Conservation (phyloP, 163 green algal genomes). For the Scenedesmus sp. region DNA sequence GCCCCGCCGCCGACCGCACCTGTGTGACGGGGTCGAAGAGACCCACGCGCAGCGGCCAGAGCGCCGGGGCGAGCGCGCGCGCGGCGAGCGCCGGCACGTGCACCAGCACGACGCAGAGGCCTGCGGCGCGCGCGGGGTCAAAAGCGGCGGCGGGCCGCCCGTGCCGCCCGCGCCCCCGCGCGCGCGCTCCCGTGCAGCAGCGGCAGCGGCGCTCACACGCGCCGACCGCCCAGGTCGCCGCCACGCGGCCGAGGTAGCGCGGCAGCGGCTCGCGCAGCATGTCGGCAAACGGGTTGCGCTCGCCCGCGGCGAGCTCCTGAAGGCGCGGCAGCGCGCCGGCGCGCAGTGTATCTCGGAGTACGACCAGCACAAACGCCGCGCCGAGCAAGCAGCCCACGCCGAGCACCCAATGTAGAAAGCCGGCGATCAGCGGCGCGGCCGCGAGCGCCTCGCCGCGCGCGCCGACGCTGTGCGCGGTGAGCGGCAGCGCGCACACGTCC, state of each 20-base stretch:
- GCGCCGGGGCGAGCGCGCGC: constrained; percentile 34
- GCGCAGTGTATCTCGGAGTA: constrained; percentile 61
- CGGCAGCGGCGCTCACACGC: constrained; percentile 26
- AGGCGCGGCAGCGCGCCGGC: constrained; percentile 71
- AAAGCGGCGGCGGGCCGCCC: constrained; percentile 1
- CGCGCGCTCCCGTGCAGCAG: not conserved
- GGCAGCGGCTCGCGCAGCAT: constrained; percentile 60
- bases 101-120: constrained; percentile 66
- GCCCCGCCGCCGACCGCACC: not conserved
- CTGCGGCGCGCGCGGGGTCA: not conserved
- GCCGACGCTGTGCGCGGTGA: constrained; percentile 46
- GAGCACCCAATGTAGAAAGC: constrained; percentile 70
- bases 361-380: constrained; percentile 59
- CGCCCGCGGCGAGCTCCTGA: constrained; percentile 64
- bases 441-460: constrained; percentile 43
- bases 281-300: constrained; percentile 70
- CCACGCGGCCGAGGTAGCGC: constrained; percentile 55
- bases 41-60: too few relatives aligned
- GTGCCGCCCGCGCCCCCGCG: too few relatives aligned
- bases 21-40: too few relatives aligned
- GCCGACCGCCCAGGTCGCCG: constrained; percentile 47
- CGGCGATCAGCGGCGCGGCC: constrained; percentile 47
- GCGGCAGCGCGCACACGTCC: constrained; percentile 64
- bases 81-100: constrained; percentile 65
- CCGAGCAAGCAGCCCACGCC: constrained; percentile 70